A percentile compares a stretch with the other conserved stretches of the same genome.
Evolutionary conservation across 805 yeast genomes (phyloP).

Genomic region (Candida rishiriensis): DNA sequence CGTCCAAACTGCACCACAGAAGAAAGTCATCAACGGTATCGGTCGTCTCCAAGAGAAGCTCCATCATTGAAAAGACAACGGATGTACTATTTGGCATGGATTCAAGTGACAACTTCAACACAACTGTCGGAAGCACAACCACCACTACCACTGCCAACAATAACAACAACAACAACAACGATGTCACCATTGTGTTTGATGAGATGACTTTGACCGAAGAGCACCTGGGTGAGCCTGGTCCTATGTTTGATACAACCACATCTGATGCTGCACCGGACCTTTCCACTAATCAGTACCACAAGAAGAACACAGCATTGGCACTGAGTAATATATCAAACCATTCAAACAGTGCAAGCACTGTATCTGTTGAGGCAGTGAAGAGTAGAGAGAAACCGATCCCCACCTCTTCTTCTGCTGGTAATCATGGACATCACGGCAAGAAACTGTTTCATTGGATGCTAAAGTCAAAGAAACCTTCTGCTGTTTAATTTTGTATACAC

Average conservation of each 20-base stretch:
- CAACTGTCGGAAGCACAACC: not conserved
- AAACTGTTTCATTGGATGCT: constrained; percentile 15
- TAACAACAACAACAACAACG: constrained; percentile 6
- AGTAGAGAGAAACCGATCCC: not conserved
- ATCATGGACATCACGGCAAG: not conserved
- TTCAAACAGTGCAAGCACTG: not conserved
- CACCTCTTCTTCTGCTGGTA: no score
- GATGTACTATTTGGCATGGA: constrained; percentile 23
- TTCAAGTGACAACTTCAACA: not conserved
- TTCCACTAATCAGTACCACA: not conserved
- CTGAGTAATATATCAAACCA: not conserved
- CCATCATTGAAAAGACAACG: constrained; percentile 25
- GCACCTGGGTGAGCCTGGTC: constrained; percentile 31
- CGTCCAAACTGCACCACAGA: constrained; percentile 25
- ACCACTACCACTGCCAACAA: not conserved
- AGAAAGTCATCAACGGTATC: constrained; percentile 23
- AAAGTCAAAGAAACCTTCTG: constrained; percentile 10
- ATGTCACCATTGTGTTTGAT: constrained; percentile 22
- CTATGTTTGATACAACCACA: constrained; percentile 18
- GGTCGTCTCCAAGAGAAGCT: constrained; percentile 12
- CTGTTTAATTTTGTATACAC: not conserved
- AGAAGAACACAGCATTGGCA: constrained; percentile 3
- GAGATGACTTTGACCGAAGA: constrained; percentile 26
- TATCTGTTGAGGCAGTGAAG: not conserved
- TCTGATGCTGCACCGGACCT: constrained; percentile 7